Conservation (phyloP, 179 eudicot species). For the Pouteria campechiana region DNA sequence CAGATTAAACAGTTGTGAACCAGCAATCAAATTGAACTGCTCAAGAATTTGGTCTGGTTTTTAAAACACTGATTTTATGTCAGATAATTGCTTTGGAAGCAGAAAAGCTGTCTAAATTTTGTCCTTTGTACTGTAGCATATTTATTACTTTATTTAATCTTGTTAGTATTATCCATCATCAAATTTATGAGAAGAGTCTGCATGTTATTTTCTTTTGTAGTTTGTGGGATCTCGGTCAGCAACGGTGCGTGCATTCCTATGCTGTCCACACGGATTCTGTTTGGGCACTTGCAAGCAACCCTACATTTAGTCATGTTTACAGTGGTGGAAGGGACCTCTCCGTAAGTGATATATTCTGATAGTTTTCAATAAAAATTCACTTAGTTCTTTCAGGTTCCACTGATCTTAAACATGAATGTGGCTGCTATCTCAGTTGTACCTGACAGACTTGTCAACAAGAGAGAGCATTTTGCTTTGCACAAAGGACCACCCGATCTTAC, state of each 20-base stretch:
- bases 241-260: slow-evolving; percentile 94
- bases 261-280: slow-evolving; percentile 99
- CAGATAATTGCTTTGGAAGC: too few species aligned
- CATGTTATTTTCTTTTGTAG: slow-evolving; percentile 31
- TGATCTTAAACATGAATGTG: slow-evolving; percentile 4
- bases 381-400: background rate
- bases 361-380: background rate
- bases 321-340: slow-evolving; percentile 99
- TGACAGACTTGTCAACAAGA: slow-evolving; percentile 88
- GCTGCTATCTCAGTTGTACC: slow-evolving; percentile 48
- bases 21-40: too few species aligned
- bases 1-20: too few species aligned
- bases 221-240: slow-evolving; percentile 99
- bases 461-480: slow-evolving; percentile 88
- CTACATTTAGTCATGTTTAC: slow-evolving; percentile 90
- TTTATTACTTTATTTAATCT: too few species aligned
- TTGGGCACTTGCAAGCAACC: slow-evolving; percentile 97
- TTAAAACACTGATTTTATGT: too few species aligned
- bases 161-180: too few species aligned
- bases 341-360: slow-evolving; percentile 33
- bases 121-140: too few species aligned
- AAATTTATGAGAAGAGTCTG: too few species aligned
- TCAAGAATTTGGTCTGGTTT: too few species aligned
- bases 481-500: slow-evolving; percentile 74
- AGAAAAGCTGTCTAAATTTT: too few species aligned